phyloP scores from a whole-genome alignment of 306 rosid genomes.

The Begonia masoniana region DNA sequence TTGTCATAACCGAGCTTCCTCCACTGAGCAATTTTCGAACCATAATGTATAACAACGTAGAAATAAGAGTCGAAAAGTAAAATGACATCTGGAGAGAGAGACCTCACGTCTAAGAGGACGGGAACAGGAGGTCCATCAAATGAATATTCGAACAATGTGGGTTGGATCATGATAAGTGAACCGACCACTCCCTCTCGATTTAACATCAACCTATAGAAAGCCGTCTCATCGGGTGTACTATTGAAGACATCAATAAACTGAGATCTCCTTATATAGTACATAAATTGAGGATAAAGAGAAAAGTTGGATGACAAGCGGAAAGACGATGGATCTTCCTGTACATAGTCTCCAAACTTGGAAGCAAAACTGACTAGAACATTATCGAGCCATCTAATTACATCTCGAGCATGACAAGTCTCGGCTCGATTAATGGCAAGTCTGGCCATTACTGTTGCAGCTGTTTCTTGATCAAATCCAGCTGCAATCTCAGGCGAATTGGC shows the following conservation, averaged over 20 bases:
- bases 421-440: conserved; percentile 80
- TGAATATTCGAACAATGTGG: conserved; percentile 72
- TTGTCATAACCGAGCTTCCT: conserved; percentile 69
- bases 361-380: conserved; percentile 49
- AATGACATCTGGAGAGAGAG: conserved; percentile 64
- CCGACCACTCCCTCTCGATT: conserved; percentile 78
- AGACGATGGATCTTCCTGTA: conserved; percentile 72
- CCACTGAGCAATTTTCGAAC: conserved; percentile 79
- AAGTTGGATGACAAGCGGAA: conserved; percentile 69
- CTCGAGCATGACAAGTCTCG: conserved; percentile 61
- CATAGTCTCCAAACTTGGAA: conserved; percentile 81
- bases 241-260: conserved; percentile 81
- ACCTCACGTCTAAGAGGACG: conserved; percentile 69
- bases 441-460: conserved; percentile 81
- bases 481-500: conserved; percentile 55
- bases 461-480: conserved; percentile 90
- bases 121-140: conserved; percentile 87
- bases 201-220: conserved; percentile 69
- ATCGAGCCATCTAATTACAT: conserved; percentile 87
- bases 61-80: conserved; percentile 84
- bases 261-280: conserved; percentile 80
- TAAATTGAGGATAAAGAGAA: conserved; percentile 82
- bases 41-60: conserved; percentile 73
- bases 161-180: conserved; percentile 89
- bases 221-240: conserved; percentile 77